Base-by-base conservation (phyloP, 75 land plant genomes). In the Pinus tabuliformis region DNA sequence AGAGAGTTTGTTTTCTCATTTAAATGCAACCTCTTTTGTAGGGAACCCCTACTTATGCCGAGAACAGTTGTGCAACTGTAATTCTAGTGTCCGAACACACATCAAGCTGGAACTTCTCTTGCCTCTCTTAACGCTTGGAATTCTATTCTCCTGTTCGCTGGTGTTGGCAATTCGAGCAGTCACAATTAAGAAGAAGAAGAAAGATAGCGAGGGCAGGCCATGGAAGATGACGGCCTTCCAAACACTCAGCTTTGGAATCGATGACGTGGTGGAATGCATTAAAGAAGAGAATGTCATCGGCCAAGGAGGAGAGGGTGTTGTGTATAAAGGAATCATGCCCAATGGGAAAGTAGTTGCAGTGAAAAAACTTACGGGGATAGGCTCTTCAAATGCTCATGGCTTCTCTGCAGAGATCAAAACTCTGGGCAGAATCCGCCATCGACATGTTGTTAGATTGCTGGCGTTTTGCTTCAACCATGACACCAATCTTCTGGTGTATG, bases 151-250 rank as follows among this genome's bases (percentile, higher is more conserved):
- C 1, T 45, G 9, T 45, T 45, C 0, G 49, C 72, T 90, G 4
- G 79, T 85, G 2, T 85, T 89, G 57, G 89, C 88, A 45, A 45
- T 6, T 6, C 0, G 6, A 7, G 6, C 5, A 74, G 77, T 76
- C 52, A 73, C 84, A 18, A 61, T 66, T 56, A 65, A 75, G 28
- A 26, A n/a, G n/a, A n/a, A n/a, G n/a, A n/a, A 26, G 26, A 74
- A 74, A 33, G 45, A 59, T 16, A 12, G 33, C 17, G 82, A 77
- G 13, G 39, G 28, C 2, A 59, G 73, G 26, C 63, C 81, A 12
- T 93, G 96, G 96, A 83, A 75, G 79, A 78, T 93, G 81, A 93
- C 96, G 0, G 68, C 91, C 26, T 93, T 89, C 83, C 88, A 82
- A 71, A 84, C 80, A 80, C 75, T 89, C 12, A 88, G 80, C 6